These are phyloP conservation scores for Quercus lobata DNA, from an alignment of 331 rosid species.

Conservation along the genomic window DNA sequence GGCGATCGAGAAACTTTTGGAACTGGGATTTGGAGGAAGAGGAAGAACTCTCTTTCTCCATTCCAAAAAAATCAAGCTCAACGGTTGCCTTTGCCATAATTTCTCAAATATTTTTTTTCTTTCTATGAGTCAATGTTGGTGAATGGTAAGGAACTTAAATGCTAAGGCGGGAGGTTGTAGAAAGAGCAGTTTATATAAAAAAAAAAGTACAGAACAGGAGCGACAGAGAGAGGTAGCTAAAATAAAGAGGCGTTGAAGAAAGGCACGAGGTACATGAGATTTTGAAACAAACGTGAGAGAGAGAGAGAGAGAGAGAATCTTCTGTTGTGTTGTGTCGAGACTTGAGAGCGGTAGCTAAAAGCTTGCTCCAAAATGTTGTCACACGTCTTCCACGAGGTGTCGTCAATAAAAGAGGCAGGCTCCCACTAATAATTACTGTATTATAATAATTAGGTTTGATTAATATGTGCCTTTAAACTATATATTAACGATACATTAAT, in stretches of 20 bases:
- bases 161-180: background rate
- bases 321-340: too few species aligned
- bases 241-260: background rate
- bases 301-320: background rate
- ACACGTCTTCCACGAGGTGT: constrained; percentile 36
- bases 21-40: constrained; percentile 31
- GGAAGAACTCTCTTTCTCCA: constrained; percentile 2
- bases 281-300: background rate
- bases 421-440: background rate
- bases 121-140: background rate
- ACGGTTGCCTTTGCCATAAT: constrained; percentile 24
- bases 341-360: background rate
- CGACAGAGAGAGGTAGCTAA: background rate
- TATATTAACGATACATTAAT: too few species aligned
- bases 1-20: constrained; percentile 42
- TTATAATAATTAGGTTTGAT: too few species aligned
- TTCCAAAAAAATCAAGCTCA: constrained; percentile 46
- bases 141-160: background rate
- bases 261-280: constrained; percentile 21
- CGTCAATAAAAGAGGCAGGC: background rate
- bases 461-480: too few species aligned
- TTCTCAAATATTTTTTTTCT: background rate
- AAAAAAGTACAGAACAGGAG: too few species aligned
- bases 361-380: background rate
- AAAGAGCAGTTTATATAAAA: too few species aligned